Percentiles rank a stretch among this genome's conserved stretches.
Evolutionary conservation across 768 basidiomycete species (phyloP).

Genomic region (Phlegmacium glaucopus): DNA sequence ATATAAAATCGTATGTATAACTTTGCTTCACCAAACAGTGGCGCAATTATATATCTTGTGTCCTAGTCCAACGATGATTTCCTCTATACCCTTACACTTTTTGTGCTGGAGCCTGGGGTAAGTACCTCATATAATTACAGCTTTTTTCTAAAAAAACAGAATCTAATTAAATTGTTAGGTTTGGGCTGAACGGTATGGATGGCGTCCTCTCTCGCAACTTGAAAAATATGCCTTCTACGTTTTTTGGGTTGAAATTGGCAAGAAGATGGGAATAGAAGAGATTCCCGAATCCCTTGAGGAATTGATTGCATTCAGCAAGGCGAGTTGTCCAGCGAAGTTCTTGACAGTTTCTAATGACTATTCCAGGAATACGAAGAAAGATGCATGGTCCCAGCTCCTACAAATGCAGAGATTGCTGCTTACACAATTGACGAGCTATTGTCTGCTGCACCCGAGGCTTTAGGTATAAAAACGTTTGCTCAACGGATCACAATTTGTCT

Average conservation of each 20-base stretch:
- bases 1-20: slow-evolving; percentile 34
- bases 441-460: slow-evolving; percentile 29
- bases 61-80: slow-evolving; percentile 37
- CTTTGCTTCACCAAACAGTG: not conserved
- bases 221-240: slow-evolving; percentile 41
- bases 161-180: slow-evolving; percentile 17
- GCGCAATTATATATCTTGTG: not conserved
- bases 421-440: slow-evolving; percentile 41
- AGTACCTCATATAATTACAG: slow-evolving; percentile 2
- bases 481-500: slow-evolving; percentile 31
- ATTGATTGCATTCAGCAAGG: slow-evolving; percentile 36
- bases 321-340: slow-evolving; percentile 9
- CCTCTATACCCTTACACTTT: slow-evolving; percentile 38
- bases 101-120: slow-evolving; percentile 37
- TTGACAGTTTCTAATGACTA: not conserved
- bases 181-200: slow-evolving; percentile 41
- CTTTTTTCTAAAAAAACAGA: not conserved
- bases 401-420: slow-evolving; percentile 36
- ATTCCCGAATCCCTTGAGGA: slow-evolving; percentile 40
- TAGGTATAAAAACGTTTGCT: slow-evolving; percentile 36
- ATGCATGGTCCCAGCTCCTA: slow-evolving; percentile 38
- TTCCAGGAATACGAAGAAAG: slow-evolving; percentile 41
- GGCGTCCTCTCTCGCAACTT: slow-evolving; percentile 40
- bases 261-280: slow-evolving; percentile 42
- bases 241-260: slow-evolving; percentile 45